phyloP scores from a whole-genome alignment of 2,329 filamentous ascomycete species.

The Nemania sp. region DNA sequence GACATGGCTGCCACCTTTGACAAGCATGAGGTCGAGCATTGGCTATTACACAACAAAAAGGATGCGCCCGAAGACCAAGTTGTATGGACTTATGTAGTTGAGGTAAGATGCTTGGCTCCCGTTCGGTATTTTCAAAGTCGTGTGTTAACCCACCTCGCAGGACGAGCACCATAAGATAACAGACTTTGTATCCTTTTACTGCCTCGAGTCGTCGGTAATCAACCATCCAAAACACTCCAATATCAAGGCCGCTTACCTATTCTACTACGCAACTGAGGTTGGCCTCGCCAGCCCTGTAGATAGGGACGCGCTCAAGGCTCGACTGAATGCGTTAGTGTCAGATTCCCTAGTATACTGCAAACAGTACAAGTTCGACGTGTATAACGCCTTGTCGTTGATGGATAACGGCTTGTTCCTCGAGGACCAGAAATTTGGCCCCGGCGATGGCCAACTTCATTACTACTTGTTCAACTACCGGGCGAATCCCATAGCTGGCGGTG shows the following conservation, averaged over 20 bases:
- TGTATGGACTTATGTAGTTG: constrained; percentile 93
- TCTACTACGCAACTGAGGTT: constrained; percentile 92
- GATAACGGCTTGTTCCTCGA: constrained; percentile 95
- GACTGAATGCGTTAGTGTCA: constrained; percentile 82
- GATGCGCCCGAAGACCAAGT: constrained; percentile 77
- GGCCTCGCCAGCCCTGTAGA: constrained; percentile 72
- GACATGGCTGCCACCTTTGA: constrained; percentile 87
- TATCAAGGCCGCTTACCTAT: constrained; percentile 92
- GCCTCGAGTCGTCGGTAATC: constrained; percentile 92
- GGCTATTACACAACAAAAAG: constrained; percentile 79
- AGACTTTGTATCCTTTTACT: constrained; percentile 98
- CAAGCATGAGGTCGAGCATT: constrained; percentile 86
- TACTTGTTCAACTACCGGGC: constrained; percentile 98
- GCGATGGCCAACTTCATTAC: constrained; percentile 95
- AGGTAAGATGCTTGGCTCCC: constrained; percentile 60
- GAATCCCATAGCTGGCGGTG: constrained; percentile 84
- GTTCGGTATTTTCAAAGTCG: constrained; percentile 15
- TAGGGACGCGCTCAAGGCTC: constrained; percentile 74
- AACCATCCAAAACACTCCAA: constrained; percentile 80
- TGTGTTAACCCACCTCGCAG: constrained; percentile 50
- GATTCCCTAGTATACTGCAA: constrained; percentile 92
- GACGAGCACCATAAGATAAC: constrained; percentile 82
- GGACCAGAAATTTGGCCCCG: constrained; percentile 92
- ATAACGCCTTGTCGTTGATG: constrained; percentile 93
- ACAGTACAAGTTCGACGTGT: constrained; percentile 87